phyloP scores from a whole-genome alignment of 495 filamentous ascomycete species.

The Penicillium argentinense region DNA sequence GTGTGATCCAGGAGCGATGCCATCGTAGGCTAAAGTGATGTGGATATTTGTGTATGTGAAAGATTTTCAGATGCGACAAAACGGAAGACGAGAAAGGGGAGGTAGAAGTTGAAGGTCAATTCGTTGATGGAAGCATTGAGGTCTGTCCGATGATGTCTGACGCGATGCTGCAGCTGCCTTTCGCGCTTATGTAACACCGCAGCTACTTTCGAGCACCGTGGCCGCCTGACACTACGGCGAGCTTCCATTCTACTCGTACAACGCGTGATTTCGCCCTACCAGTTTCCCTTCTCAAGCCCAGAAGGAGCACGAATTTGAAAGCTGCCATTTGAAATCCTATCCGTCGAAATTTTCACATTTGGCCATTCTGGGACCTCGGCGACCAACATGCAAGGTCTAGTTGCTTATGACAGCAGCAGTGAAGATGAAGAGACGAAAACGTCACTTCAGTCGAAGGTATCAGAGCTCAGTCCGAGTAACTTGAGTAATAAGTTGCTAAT shows the following conservation, averaged over 20 bases:
- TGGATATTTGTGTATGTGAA: background rate
- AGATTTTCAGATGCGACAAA: background rate
- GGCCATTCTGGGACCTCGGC: background rate
- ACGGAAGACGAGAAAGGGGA: slow-evolving; percentile 3
- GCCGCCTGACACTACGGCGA: background rate
- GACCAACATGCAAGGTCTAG: slow-evolving; percentile 62
- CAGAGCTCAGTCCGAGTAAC: background rate
- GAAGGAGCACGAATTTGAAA: too few relatives aligned
- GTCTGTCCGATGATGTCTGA: slow-evolving; percentile 36
- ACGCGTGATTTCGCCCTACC: too few relatives aligned
- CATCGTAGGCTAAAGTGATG: slow-evolving; percentile 28
- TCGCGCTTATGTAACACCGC: slow-evolving; percentile 39
- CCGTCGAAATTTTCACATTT: too few relatives aligned
- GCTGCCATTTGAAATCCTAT: too few relatives aligned
- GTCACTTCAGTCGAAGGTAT: slow-evolving; percentile 22
- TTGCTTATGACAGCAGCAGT: slow-evolving; percentile 75
- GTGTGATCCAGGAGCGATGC: slow-evolving; percentile 47
- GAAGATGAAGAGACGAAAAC: slow-evolving; percentile 58
- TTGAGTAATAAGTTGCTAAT: background rate
- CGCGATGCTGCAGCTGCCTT: slow-evolving; percentile 45
- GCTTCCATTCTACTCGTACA: too few relatives aligned
- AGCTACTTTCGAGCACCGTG: slow-evolving; percentile 3
- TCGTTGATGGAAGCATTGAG: slow-evolving; percentile 14
- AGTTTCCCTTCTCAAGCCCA: too few relatives aligned
- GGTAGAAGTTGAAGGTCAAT: slow-evolving; percentile 3